Evolutionary conservation across 495 filamentous ascomycete genomes (phyloP).

Genomic region (Hypomontagnella submonticulosa): DNA sequence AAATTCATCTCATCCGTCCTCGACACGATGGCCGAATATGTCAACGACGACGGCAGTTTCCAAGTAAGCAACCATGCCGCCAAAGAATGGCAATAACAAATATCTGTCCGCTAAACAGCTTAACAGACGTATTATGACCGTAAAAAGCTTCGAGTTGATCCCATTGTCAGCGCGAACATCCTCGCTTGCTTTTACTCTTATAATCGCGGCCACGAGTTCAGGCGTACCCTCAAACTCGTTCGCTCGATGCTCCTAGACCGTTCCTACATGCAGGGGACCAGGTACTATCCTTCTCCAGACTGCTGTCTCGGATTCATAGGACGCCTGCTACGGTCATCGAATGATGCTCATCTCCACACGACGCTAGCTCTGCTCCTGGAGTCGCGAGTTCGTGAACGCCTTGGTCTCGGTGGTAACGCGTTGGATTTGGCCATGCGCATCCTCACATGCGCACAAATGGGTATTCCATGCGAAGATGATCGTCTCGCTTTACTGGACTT

Average conservation of each 20-base stretch:
- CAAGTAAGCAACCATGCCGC: conserved; percentile 5
- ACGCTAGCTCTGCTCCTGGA: conserved; percentile 13
- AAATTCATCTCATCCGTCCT: conserved; percentile 20
- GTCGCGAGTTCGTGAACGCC: conserved; percentile 22
- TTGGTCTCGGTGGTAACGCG: conserved; percentile 20
- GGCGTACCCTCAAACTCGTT: conserved; percentile 24
- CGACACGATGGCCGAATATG: conserved; percentile 20
- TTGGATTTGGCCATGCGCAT: conserved; percentile 31
- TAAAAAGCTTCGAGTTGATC: conserved; percentile 13
- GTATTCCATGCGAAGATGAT: conserved; percentile 27
- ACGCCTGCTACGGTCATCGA: conserved; percentile 21
- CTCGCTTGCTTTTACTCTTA: conserved; percentile 34
- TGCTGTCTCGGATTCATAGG: conserved; percentile 33
- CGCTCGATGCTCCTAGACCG: conserved; percentile 18
- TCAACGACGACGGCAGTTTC: conserved; percentile 22
- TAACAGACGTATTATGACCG: conserved; percentile 27
- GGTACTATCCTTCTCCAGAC: conserved; percentile 32
- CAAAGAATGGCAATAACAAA: neutral
- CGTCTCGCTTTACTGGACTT: conserved; percentile 22
- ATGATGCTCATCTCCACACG: conserved; percentile 21
- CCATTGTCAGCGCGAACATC: conserved; percentile 26
- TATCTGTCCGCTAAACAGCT: conserved; percentile 5
- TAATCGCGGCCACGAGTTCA: conserved; percentile 26
- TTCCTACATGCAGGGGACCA: conserved; percentile 22
- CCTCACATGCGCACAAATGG: conserved; percentile 22